phyloP scores from a whole-genome alignment of 441 rosid species.

The Brassica balearica region DNA sequence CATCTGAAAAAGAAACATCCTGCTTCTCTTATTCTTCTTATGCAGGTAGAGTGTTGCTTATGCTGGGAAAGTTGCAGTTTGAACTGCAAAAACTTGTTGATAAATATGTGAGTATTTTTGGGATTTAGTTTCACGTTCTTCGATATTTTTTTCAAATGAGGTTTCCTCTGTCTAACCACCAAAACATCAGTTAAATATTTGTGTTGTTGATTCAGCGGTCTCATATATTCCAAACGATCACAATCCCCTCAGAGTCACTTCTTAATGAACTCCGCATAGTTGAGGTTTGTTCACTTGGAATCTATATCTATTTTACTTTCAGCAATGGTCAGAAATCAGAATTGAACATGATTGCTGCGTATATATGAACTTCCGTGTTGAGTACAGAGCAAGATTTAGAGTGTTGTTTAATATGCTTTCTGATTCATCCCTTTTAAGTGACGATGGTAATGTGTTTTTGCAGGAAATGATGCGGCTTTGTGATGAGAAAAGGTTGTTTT shows the following conservation, averaged over 20 bases:
- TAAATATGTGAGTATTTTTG: constrained; percentile 60
- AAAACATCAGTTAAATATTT: constrained; percentile 11
- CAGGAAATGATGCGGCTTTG: constrained; percentile 83
- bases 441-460: constrained; percentile 31
- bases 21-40: constrained; percentile 29
- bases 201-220: constrained; percentile 55
- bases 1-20: not conserved
- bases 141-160: constrained; percentile 10
- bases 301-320: constrained; percentile 21
- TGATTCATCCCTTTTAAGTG: constrained; percentile 11
- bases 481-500: constrained; percentile 70
- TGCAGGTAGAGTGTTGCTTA: constrained; percentile 72
- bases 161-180: constrained; percentile 24
- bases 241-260: constrained; percentile 80
- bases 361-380: constrained; percentile 16
- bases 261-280: constrained; percentile 81
- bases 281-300: constrained; percentile 60
- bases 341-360: not conserved
- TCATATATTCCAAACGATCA: constrained; percentile 70
- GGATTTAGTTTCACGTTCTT: constrained; percentile 20
- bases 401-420: constrained; percentile 9
- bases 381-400: constrained; percentile 4
- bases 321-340: not conserved
- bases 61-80: constrained; percentile 78
- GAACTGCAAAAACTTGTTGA: constrained; percentile 71